A percentile compares a stretch with the other conserved stretches of the same genome.
These are phyloP conservation scores for Debaryomycetaceae sp. DNA, from an alignment of 1,139 yeast species.

Conservation along the genomic window DNA sequence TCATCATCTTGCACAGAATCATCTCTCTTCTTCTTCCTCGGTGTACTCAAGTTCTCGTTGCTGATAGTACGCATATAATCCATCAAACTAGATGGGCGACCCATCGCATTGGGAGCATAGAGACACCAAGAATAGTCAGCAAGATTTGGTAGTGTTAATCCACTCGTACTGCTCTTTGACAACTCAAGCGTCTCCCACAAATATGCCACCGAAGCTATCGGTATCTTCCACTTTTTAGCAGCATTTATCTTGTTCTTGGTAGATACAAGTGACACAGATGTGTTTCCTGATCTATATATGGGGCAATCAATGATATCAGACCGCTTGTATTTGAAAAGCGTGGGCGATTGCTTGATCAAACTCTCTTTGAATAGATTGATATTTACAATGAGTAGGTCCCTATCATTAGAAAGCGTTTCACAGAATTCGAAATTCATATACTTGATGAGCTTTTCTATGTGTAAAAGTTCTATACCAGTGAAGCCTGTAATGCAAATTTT, in stretches of 20 bases:
- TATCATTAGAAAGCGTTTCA: slow-evolving; percentile 49
- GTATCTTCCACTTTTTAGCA: slow-evolving; percentile 54
- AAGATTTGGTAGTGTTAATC: slow-evolving; percentile 27
- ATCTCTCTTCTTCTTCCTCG: slow-evolving; percentile 5
- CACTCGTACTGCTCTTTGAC: slow-evolving; percentile 9
- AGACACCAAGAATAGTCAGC: slow-evolving; percentile 51
- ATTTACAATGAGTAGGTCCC: slow-evolving; percentile 66
- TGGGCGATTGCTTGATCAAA: slow-evolving; percentile 38
- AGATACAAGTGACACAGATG: slow-evolving; percentile 37
- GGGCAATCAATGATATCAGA: slow-evolving; percentile 37
- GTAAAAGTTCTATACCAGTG: slow-evolving; percentile 77
- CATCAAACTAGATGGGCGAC: not conserved
- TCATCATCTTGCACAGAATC: slow-evolving; percentile 6
- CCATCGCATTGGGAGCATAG: slow-evolving; percentile 35
- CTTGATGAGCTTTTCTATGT: slow-evolving; percentile 60
- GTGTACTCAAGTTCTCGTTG: slow-evolving; percentile 1
- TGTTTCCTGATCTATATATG: slow-evolving; percentile 22
- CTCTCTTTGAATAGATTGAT: slow-evolving; percentile 45
- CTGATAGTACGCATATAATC: not conserved
- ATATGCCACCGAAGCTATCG: slow-evolving; percentile 53
- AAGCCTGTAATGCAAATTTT: slow-evolving; percentile 75
- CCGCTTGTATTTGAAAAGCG: slow-evolving; percentile 32
- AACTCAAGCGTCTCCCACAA: slow-evolving; percentile 44
- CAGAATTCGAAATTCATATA: slow-evolving; percentile 50
- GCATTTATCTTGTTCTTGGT: slow-evolving; percentile 54